Conservation (phyloP, 306 rosid genomes). For the Argentina anserina region DNA sequence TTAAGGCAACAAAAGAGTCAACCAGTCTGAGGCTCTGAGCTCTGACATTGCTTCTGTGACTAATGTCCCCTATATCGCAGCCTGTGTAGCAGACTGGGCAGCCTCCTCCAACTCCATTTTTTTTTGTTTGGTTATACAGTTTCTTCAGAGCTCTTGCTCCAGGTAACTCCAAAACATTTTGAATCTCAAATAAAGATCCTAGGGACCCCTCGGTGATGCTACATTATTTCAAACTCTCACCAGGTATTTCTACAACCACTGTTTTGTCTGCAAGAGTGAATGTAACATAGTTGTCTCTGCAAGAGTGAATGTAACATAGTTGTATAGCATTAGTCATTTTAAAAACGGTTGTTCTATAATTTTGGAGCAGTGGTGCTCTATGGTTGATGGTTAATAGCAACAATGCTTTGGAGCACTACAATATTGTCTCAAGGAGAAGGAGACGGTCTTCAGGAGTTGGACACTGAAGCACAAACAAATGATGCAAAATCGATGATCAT, state of each 20-base stretch:
- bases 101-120: neutral
- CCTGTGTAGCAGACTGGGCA: neutral
- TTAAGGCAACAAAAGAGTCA: neutral
- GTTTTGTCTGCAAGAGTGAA: no score
- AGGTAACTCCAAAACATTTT: neutral
- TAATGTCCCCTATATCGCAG: neutral
- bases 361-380: neutral
- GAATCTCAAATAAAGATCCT: neutral
- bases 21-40: slow-evolving; percentile 7
- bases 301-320: neutral
- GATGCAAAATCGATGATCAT: neutral
- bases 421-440: neutral
- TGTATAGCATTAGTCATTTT: no score
- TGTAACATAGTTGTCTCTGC: no score
- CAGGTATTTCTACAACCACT: no score
- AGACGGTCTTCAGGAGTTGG: neutral
- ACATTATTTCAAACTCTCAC: neutral
- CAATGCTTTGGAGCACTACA: neutral
- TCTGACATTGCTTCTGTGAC: slow-evolving; percentile 10
- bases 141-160: neutral
- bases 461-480: neutral
- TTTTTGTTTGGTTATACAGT: neutral
- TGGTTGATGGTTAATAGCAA: neutral
- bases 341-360: neutral
- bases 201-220: neutral